These are phyloP conservation scores for Gloeopeniophorella convolvens DNA, from an alignment of 768 basidiomycete genomes.

Conservation along the genomic window DNA sequence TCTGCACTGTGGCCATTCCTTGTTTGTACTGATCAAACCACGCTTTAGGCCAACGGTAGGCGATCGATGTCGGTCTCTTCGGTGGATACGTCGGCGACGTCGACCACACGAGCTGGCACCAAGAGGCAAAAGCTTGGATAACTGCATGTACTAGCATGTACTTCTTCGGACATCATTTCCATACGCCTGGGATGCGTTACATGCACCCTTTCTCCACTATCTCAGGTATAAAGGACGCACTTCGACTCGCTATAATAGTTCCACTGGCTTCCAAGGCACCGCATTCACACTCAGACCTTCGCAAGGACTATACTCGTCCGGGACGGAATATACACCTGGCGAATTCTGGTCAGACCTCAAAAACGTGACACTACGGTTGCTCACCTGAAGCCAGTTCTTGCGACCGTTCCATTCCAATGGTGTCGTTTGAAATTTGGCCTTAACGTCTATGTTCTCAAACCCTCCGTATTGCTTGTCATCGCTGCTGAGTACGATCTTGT, in stretches of 20 bases:
- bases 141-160: constrained; percentile 10
- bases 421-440: constrained; percentile 69
- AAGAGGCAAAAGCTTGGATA: constrained; percentile 21
- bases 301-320: constrained; percentile 63
- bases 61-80: constrained; percentile 73
- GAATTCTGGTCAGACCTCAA: neutral
- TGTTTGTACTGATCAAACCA: neutral
- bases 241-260: neutral
- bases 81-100: constrained; percentile 46
- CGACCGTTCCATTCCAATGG: constrained; percentile 89
- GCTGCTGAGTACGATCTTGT: constrained; percentile 69
- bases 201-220: no score
- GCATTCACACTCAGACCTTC: constrained; percentile 26
- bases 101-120: constrained; percentile 19
- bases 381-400: constrained; percentile 83
- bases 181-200: no score
- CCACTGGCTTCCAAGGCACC: neutral
- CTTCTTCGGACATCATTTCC: constrained; percentile 5
- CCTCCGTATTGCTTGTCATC: constrained; percentile 90
- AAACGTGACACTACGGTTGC: no score
- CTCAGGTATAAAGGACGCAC: no score
- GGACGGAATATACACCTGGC: constrained; percentile 64
- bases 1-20: neutral
- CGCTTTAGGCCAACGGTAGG: constrained; percentile 29
- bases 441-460: constrained; percentile 68